Percentiles rank a stretch among this genome's conserved stretches.
Evolutionary conservation across 164 flowering plant genomes (phyloP).

Genomic region (Kingdonia uniflora): DNA sequence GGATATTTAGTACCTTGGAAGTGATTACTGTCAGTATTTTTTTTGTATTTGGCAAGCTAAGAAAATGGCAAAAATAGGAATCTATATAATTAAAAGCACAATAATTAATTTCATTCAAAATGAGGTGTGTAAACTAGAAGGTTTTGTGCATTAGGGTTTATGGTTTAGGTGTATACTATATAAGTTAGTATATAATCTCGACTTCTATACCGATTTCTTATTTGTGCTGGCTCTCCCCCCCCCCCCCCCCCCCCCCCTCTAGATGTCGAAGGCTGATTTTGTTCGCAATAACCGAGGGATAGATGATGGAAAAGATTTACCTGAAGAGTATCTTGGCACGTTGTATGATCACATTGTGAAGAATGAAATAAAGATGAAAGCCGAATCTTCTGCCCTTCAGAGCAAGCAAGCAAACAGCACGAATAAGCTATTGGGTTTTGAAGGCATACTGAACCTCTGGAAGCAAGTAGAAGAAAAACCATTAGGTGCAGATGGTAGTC

Average conservation of each 20-base stretch:
- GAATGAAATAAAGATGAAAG: constrained; percentile 96
- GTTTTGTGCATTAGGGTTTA: too few species aligned
- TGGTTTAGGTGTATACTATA: too few species aligned
- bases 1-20: constrained; percentile 1
- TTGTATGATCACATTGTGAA: constrained; percentile 90
- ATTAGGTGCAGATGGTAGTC: constrained; percentile 81
- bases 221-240: constrained; percentile 14
- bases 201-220: constrained; percentile 10
- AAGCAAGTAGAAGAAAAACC: constrained; percentile 93
- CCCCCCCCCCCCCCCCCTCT: neutral
- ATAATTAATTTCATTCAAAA: too few species aligned
- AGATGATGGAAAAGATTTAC: constrained; percentile 93
- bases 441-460: constrained; percentile 87
- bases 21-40: too few species aligned
- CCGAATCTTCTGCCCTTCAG: constrained; percentile 64
- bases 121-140: too few species aligned
- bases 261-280: constrained; percentile 99
- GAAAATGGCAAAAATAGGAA: too few species aligned
- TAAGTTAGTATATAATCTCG: constrained; percentile 1
- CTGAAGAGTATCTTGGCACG: constrained; percentile 80
- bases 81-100: too few species aligned
- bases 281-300: constrained; percentile 96
- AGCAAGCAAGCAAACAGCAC: constrained; percentile 83
- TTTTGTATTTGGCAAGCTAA: too few species aligned
- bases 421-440: constrained; percentile 84